Conservation (phyloP, 345 rosid genomes). For the Crucihimalaya himalaica region DNA sequence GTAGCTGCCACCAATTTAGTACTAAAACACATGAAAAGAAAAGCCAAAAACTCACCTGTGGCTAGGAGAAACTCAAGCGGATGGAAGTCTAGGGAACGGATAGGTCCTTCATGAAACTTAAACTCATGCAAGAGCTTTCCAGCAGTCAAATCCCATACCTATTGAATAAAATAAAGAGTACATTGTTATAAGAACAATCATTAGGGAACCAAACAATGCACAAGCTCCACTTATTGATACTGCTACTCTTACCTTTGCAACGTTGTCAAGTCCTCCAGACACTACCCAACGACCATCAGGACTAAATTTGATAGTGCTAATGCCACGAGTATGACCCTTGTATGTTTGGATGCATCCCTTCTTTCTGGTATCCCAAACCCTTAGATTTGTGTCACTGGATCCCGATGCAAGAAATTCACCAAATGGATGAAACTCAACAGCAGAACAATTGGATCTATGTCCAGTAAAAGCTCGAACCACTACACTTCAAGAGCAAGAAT, state of each 20-base stretch:
- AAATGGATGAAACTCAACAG: conserved; percentile 95
- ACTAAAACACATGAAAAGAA: not conserved
- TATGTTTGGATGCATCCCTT: conserved; percentile 95
- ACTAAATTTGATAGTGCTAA: conserved; percentile 73
- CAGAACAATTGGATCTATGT: conserved; percentile 82
- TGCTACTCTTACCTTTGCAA: conserved; percentile 67
- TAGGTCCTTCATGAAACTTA: conserved; percentile 86
- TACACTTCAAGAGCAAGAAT: conserved; percentile 80
- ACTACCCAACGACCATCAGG: conserved; percentile 99
- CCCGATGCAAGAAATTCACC: conserved; percentile 97
- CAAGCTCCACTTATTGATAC: not conserved
- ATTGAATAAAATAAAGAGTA: not conserved
- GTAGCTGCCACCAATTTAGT: not conserved
- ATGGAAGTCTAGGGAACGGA: conserved; percentile 84
- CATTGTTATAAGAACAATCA: not conserved
- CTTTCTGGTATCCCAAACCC: conserved; percentile 95
- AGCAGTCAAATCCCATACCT: conserved; percentile 80
- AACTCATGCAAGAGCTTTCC: conserved; percentile 97
- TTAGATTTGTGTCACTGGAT: conserved; percentile 76
- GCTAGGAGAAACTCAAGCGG: conserved; percentile 96
- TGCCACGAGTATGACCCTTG: conserved; percentile 82
- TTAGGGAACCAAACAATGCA: not conserved
- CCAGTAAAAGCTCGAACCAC: conserved; percentile 96
- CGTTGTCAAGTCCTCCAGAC: conserved; percentile 92
- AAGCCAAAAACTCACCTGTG: conserved; percentile 56